Percentiles rank a stretch among this genome's conserved stretches.
These are phyloP conservation scores for Dendrobium huoshanense DNA, from an alignment of 106 monocot species.

Conservation along the genomic window DNA sequence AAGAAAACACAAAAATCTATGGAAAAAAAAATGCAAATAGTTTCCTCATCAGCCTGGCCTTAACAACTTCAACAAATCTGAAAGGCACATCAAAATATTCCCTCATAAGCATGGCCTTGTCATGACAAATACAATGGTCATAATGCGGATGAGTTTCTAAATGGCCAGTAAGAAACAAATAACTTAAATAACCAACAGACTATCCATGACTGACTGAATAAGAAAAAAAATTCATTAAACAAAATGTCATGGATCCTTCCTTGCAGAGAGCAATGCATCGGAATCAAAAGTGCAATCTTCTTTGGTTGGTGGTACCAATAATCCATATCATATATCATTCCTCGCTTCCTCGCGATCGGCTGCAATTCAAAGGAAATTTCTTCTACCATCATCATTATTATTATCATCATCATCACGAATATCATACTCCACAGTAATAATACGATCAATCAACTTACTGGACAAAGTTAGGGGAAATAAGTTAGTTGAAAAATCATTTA, in stretches of 20 bases:
- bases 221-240: background rate
- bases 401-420: constrained; percentile 73
- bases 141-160: background rate
- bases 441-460: constrained; percentile 86
- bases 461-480: constrained; percentile 1
- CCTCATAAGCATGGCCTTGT: background rate
- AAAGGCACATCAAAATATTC: background rate
- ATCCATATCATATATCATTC: background rate
- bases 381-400: constrained; percentile 54
- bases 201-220: background rate
- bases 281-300: background rate
- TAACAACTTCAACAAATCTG: background rate
- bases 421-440: constrained; percentile 91
- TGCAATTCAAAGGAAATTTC: constrained; percentile 22
- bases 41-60: no score
- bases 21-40: no score
- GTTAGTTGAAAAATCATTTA: background rate
- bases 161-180: background rate
- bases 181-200: background rate
- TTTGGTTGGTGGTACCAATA: background rate
- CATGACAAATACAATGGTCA: background rate
- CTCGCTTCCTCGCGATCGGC: background rate
- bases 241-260: no score
- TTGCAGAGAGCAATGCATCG: background rate
- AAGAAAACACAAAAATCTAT: no score